phyloP scores from a whole-genome alignment of 371 early-diverging fungal species.

The Apophysomyces sp. region DNA sequence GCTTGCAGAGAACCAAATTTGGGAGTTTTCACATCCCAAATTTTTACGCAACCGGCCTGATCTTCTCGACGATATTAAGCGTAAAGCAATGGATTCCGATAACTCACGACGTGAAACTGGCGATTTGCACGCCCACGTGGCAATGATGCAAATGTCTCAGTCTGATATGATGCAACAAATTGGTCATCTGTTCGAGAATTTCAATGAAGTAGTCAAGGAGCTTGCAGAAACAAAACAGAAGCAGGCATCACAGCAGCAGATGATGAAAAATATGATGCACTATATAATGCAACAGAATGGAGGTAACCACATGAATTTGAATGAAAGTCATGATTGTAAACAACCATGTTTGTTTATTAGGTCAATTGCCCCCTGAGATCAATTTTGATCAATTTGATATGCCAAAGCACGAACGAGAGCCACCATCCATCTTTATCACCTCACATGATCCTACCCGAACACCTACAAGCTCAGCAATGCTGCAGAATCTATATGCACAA shows the following conservation, averaged over 20 bases:
- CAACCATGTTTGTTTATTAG: constrained; percentile 2
- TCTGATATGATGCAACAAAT: constrained; percentile 75
- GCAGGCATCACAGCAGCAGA: constrained; percentile 58
- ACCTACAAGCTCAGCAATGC: constrained; percentile 5
- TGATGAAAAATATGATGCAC: constrained; percentile 56
- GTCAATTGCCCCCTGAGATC: constrained; percentile 41
- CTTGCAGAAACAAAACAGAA: constrained; percentile 59
- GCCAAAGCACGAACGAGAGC: constrained; percentile 16
- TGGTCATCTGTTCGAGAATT: constrained; percentile 63
- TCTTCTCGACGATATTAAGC: constrained; percentile 80
- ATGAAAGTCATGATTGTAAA: constrained; percentile 3
- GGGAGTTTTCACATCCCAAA: constrained; percentile 91
- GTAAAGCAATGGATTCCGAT: constrained; percentile 81
- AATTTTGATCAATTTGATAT: constrained; percentile 33
- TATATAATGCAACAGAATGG: constrained; percentile 49
- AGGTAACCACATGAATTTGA: constrained; percentile 16
- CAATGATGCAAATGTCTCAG: constrained; percentile 73
- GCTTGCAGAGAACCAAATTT: constrained; percentile 81
- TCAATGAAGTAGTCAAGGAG: constrained; percentile 63
- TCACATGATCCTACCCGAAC: constrained; percentile 37
- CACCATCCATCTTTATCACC: constrained; percentile 59
- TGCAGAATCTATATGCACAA: constrained; percentile 9
- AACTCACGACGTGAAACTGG: constrained; percentile 68
- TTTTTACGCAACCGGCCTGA: constrained; percentile 80
- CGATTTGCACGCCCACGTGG: constrained; percentile 70